These are phyloP conservation scores for Geosiphon pyriformis DNA, from an alignment of 192 early-diverging fungal genomes.

Conservation along the genomic window DNA sequence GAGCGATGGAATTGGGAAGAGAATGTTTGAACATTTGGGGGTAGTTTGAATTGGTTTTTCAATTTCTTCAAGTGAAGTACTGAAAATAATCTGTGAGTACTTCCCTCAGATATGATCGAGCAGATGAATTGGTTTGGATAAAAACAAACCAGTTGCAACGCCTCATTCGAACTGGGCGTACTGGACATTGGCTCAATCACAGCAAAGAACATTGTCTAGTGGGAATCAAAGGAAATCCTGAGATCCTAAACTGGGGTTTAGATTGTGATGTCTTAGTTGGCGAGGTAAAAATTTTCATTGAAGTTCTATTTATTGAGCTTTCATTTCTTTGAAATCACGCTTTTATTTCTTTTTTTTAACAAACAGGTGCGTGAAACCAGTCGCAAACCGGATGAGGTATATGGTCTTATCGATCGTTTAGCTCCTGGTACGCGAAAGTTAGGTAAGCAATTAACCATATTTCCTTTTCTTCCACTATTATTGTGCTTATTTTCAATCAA, in stretches of 20 bases:
- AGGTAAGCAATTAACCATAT: slow-evolving; percentile 23
- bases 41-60: background rate
- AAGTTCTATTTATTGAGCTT: too few relatives aligned
- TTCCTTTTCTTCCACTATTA: slow-evolving; percentile 1
- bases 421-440: slow-evolving; percentile 51
- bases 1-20: slow-evolving; percentile 58
- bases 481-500: too few relatives aligned
- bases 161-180: slow-evolving; percentile 56
- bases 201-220: slow-evolving; percentile 62
- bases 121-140: slow-evolving; percentile 62
- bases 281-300: slow-evolving; percentile 26
- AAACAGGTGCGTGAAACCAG: slow-evolving; percentile 48
- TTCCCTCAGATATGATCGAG: slow-evolving; percentile 40
- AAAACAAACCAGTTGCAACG: slow-evolving; percentile 60
- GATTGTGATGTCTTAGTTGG: slow-evolving; percentile 57
- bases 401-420: slow-evolving; percentile 54
- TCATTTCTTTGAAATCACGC: too few relatives aligned
- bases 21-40: slow-evolving; percentile 48
- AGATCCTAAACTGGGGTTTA: slow-evolving; percentile 36
- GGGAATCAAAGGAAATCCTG: slow-evolving; percentile 47
- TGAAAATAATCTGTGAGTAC: background rate
- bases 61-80: background rate
- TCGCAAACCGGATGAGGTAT: slow-evolving; percentile 58
- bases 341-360: background rate
- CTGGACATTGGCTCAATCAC: slow-evolving; percentile 66